Percentiles rank a stretch among this genome's conserved stretches.
These are phyloP conservation scores for Ochetophila trinervis DNA, from an alignment of 306 rosid genomes.

Conservation along the genomic window DNA sequence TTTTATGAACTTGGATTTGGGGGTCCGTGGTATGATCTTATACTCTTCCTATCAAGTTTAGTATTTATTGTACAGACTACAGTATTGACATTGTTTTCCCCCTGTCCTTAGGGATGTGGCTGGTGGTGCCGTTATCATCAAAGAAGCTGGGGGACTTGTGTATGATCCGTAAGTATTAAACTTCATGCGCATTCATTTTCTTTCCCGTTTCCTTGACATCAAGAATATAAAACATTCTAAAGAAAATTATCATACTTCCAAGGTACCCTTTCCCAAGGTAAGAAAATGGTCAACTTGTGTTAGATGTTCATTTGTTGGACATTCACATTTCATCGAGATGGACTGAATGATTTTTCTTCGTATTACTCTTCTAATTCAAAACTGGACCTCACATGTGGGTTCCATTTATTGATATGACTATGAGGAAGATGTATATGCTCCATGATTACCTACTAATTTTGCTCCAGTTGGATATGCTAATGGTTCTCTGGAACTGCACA, in stretches of 20 bases:
- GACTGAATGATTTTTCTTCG: neutral
- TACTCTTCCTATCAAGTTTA: neutral
- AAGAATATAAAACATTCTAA: conserved; percentile 26
- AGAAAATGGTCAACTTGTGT: conserved; percentile 24
- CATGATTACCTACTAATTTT: too few relatives aligned
- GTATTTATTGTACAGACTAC: neutral
- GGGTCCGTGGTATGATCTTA: conserved; percentile 80
- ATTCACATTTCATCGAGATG: neutral
- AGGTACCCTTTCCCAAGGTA: neutral
- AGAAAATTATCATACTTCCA: conserved; percentile 22
- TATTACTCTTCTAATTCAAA: neutral
- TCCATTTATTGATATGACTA: too few relatives aligned
- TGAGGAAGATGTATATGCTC: too few relatives aligned
- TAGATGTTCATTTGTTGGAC: conserved; percentile 27
- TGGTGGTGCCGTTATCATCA: conserved; percentile 91
- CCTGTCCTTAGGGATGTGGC: conserved; percentile 83
- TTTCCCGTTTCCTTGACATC: conserved; percentile 11
- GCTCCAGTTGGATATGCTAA: conserved; percentile 24
- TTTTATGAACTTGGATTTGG: conserved; percentile 75
- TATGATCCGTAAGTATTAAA: conserved; percentile 87
- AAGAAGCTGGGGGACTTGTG: conserved; percentile 92
- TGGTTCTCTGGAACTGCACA: conserved; percentile 13
- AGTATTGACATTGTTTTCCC: conserved; percentile 5
- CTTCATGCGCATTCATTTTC: conserved; percentile 12
- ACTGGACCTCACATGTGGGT: neutral